Percentiles rank a stretch among this genome's conserved stretches.
phyloP scores from a whole-genome alignment of 1,139 yeast genomes.

The Maudiozyma humilis region DNA sequence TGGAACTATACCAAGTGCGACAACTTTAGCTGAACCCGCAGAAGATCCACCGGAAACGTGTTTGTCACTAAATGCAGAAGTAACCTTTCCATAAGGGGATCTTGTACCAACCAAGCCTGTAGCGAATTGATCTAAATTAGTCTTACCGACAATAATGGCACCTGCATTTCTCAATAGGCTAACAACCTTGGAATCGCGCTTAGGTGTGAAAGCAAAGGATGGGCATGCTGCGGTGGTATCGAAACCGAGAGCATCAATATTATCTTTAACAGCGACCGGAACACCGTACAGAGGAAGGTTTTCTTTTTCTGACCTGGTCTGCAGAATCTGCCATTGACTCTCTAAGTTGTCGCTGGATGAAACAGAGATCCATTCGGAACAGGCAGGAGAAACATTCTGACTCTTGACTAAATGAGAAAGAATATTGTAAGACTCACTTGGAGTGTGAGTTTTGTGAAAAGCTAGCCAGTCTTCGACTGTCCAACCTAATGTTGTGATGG shows the following conservation, averaged over 20 bases:
- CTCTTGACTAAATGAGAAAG: slow-evolving; percentile 42
- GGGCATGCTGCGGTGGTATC: slow-evolving; percentile 96
- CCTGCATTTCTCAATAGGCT: slow-evolving; percentile 66
- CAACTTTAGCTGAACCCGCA: slow-evolving; percentile 91
- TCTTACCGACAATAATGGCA: slow-evolving; percentile 85
- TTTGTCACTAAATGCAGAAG: slow-evolving; percentile 61
- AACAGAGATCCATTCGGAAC: slow-evolving; percentile 87
- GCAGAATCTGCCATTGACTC: slow-evolving; percentile 75
- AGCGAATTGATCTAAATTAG: slow-evolving; percentile 92
- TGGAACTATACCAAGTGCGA: slow-evolving; percentile 83
- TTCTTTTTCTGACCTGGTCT: slow-evolving; percentile 49
- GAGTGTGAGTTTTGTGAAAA: slow-evolving; percentile 57
- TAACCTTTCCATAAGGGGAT: slow-evolving; percentile 86
- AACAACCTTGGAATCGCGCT: slow-evolving; percentile 68
- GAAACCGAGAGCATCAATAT: slow-evolving; percentile 77
- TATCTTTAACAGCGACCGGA: slow-evolving; percentile 90
- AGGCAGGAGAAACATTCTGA: slow-evolving; percentile 43
- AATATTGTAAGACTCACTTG: slow-evolving; percentile 48
- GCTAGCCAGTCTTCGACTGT: slow-evolving; percentile 63
- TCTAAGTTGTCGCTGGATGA: slow-evolving; percentile 50
- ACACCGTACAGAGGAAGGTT: slow-evolving; percentile 59
- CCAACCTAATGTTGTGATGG: slow-evolving; percentile 43
- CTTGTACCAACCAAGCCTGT: slow-evolving; percentile 94
- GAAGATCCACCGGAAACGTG: slow-evolving; percentile 93
- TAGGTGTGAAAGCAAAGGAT: slow-evolving; percentile 58